A percentile compares a stretch with the other conserved stretches of the same genome.
These are phyloP conservation scores for Heritiera fomes DNA, from an alignment of 345 rosid genomes.

Conservation along the genomic window DNA sequence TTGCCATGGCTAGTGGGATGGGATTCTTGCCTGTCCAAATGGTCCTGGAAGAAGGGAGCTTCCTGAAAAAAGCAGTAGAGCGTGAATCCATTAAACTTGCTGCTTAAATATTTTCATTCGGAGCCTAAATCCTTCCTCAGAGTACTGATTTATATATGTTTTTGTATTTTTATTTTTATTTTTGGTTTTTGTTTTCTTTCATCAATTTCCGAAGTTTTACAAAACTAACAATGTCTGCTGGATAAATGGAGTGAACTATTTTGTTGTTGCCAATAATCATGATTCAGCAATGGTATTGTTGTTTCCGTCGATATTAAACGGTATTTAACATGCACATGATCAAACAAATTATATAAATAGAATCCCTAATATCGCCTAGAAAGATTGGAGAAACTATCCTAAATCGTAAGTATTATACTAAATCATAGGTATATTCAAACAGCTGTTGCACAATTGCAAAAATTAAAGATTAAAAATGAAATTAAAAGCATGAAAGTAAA, in stretches of 20 bases:
- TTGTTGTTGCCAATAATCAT: not conserved
- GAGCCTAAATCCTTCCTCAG: not conserved
- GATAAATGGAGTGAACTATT: not conserved
- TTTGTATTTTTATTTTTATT: no score
- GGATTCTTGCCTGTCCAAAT: slow-evolving; percentile 54
- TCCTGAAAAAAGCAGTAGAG: slow-evolving; percentile 51
- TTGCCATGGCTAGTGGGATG: slow-evolving; percentile 50
- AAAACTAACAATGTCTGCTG: not conserved
- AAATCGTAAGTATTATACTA: no score
- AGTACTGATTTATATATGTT: not conserved
- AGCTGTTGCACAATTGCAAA: no score
- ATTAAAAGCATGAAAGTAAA: no score
- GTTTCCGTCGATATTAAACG: no score
- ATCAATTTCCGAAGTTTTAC: not conserved
- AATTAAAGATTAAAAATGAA: no score
- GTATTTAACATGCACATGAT: no score
- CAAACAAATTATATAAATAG: no score
- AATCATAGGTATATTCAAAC: no score
- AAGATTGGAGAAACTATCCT: no score
- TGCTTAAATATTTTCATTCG: not conserved
- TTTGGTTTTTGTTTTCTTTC: not conserved
- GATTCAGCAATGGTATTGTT: not conserved
- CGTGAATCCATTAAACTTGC: slow-evolving; percentile 28
- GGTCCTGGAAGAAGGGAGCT: slow-evolving; percentile 50
- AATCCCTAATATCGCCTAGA: no score